A percentile compares a stretch with the other conserved stretches of the same genome.
Evolutionary conservation across 768 basidiomycete genomes (phyloP).

Genomic region (Udeniomyces megalosporus): DNA sequence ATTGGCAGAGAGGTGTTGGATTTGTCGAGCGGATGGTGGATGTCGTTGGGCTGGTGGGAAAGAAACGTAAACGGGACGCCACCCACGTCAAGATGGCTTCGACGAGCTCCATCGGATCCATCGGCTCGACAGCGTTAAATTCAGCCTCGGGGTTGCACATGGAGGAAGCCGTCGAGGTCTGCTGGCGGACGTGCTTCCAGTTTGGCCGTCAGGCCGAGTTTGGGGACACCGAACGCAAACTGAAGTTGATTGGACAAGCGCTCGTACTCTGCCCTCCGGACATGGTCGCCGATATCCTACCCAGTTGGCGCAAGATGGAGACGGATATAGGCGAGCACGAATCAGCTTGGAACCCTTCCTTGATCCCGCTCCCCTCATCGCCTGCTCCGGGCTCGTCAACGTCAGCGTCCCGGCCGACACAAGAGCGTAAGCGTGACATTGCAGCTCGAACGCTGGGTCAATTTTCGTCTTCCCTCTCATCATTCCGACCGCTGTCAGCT

Average conservation of each 20-base stretch:
- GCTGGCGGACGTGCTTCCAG: conserved; percentile 51
- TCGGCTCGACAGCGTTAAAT: conserved; percentile 23
- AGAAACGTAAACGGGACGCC: neutral
- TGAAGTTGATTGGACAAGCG: conserved; percentile 59
- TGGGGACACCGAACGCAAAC: conserved; percentile 57
- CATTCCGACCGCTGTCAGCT: conserved; percentile 10
- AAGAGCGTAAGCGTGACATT: conserved; percentile 12
- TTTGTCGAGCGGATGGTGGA: conserved; percentile 56
- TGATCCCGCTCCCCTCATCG: neutral
- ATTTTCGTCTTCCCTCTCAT: conserved; percentile 14
- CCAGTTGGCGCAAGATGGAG: conserved; percentile 59
- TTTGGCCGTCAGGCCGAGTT: conserved; percentile 66
- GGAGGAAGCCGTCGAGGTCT: neutral
- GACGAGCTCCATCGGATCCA: neutral
- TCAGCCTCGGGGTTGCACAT: conserved; percentile 30
- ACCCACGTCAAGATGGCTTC: neutral
- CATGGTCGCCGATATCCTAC: conserved; percentile 57
- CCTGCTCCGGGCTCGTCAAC: neutral
- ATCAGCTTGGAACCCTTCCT: too few relatives aligned
- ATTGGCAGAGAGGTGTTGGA: conserved; percentile 58
- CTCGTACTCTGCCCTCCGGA: conserved; percentile 75
- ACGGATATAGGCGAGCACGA: too few relatives aligned
- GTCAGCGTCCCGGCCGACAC: neutral
- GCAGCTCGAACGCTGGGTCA: conserved; percentile 5
- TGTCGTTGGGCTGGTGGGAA: conserved; percentile 18